A percentile compares a stretch with the other conserved stretches of the same genome.
phyloP scores from a whole-genome alignment of 2,329 filamentous ascomycete genomes.

The Talaromyces albobiverticillius region DNA sequence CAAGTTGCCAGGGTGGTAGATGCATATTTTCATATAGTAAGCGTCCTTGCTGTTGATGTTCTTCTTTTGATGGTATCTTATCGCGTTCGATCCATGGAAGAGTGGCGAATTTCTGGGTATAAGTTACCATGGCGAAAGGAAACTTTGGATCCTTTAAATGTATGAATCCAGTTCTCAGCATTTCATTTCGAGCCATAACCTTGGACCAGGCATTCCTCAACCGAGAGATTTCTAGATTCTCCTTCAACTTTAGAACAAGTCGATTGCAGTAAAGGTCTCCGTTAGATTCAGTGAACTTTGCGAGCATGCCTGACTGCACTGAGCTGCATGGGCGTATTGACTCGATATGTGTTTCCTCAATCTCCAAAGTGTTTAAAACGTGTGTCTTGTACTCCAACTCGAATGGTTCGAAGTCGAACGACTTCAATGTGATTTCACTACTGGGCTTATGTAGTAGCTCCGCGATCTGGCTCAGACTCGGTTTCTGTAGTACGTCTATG shows the following conservation, averaged over 20 bases:
- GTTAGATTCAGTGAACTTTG: slow-evolving; percentile 65
- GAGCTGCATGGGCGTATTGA: slow-evolving; percentile 73
- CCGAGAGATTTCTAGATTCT: slow-evolving; percentile 32
- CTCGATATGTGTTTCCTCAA: slow-evolving; percentile 46
- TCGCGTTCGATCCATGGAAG: slow-evolving; percentile 39
- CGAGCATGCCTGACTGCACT: slow-evolving; percentile 75
- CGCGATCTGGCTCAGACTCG: slow-evolving; percentile 35
- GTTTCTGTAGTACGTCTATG: slow-evolving; percentile 27
- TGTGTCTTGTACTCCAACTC: slow-evolving; percentile 40
- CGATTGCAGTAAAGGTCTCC: slow-evolving; percentile 75
- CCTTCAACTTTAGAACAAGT: slow-evolving; percentile 53
- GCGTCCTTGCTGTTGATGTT: slow-evolving; percentile 15
- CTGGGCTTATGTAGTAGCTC: slow-evolving; percentile 38
- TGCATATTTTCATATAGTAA: slow-evolving; percentile 47
- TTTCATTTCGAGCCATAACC: slow-evolving; percentile 58
- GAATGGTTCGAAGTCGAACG: slow-evolving; percentile 53
- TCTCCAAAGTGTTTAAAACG: slow-evolving; percentile 29
- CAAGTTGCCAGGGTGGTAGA: slow-evolving; percentile 62
- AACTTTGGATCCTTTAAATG: slow-evolving; percentile 57
- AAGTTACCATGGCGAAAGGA: slow-evolving; percentile 74
- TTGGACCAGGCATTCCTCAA: slow-evolving; percentile 60
- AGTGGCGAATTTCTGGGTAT: slow-evolving; percentile 33
- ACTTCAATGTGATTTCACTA: slow-evolving; percentile 23
- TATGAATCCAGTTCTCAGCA: slow-evolving; percentile 73
- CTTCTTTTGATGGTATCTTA: neutral